Conservation (phyloP, 2,329 filamentous ascomycete species). For the Fusarium pseudograminearum region DNA sequence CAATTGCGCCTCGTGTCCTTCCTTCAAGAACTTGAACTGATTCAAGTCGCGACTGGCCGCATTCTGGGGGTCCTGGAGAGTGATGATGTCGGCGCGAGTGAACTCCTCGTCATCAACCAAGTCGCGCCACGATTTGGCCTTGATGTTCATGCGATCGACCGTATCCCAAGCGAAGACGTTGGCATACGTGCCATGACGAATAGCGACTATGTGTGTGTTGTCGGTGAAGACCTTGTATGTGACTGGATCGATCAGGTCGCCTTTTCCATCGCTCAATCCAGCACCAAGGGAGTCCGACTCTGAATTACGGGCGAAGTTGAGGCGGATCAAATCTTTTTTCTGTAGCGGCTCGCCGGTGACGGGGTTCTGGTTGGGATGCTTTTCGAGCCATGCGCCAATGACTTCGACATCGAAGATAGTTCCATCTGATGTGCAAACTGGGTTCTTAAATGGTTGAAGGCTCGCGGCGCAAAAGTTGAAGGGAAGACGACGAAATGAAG, state of each 20-base stretch:
- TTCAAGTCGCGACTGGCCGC: slow-evolving; percentile 83
- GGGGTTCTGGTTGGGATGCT: slow-evolving; percentile 87
- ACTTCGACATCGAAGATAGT: slow-evolving; percentile 96
- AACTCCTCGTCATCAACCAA: slow-evolving; percentile 90
- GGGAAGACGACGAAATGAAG: slow-evolving; percentile 86
- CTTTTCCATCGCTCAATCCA: slow-evolving; percentile 65
- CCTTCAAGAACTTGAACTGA: slow-evolving; percentile 88
- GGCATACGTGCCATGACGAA: slow-evolving; percentile 82
- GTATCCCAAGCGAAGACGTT: slow-evolving; percentile 99
- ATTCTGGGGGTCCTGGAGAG: slow-evolving; percentile 95
- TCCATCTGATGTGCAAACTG: slow-evolving; percentile 88
- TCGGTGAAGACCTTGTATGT: slow-evolving; percentile 98
- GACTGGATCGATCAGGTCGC: slow-evolving; percentile 93
- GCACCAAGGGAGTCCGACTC: slow-evolving; percentile 67
- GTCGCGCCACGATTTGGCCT: slow-evolving; percentile 95
- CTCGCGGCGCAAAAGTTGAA: slow-evolving; percentile 99
- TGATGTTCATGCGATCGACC: slow-evolving; percentile 93
- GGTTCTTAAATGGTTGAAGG: slow-evolving; percentile 93
- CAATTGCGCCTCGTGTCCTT: slow-evolving; percentile 77
- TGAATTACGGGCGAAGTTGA: slow-evolving; percentile 93
- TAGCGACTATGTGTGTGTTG: slow-evolving; percentile 94
- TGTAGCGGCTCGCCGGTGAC: slow-evolving; percentile 84
- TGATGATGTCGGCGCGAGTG: slow-evolving; percentile 91
- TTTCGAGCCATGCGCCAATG: slow-evolving; percentile 93
- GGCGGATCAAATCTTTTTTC: slow-evolving; percentile 85